Evolutionary conservation across 257 asterid species (phyloP).

Genomic region (Solanum pennellii): DNA sequence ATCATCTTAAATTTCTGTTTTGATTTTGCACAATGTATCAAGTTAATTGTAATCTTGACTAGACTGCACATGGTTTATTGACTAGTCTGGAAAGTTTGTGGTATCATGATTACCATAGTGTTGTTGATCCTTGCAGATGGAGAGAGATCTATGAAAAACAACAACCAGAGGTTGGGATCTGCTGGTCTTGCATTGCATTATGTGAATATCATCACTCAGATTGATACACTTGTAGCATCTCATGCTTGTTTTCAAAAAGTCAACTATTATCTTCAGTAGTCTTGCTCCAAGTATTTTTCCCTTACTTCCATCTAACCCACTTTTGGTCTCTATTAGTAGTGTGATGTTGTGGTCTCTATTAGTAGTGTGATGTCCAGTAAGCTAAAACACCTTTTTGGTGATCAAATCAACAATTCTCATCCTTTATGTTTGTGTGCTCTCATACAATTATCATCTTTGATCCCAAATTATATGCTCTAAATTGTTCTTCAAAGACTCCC

Average conservation of each 20-base stretch:
- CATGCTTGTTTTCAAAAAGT: background rate
- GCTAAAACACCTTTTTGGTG: background rate
- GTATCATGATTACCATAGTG: background rate
- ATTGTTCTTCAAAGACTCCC: background rate
- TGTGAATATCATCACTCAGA: slow-evolving; percentile 72
- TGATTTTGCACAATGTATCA: background rate
- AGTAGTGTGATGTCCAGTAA: background rate
- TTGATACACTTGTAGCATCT: slow-evolving; percentile 78
- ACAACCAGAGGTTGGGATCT: slow-evolving; percentile 66
- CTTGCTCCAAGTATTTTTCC: background rate
- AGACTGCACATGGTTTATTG: background rate
- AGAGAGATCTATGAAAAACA: slow-evolving; percentile 31
- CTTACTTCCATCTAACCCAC: background rate
- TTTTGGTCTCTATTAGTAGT: background rate
- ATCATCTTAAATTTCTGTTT: background rate
- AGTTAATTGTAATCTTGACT: background rate
- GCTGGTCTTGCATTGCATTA: slow-evolving; percentile 93
- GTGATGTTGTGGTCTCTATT: background rate
- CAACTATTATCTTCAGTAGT: background rate
- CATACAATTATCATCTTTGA: background rate
- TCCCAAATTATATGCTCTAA: background rate
- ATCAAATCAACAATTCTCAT: background rate
- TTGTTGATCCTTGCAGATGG: slow-evolving; percentile 34
- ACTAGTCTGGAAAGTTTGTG: background rate
- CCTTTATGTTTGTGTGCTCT: background rate